Evolutionary conservation across 371 early-diverging fungal genomes (phyloP), one percentile per base, ranked within the genome.

Genomic region (Mortierella sp.): DNA sequence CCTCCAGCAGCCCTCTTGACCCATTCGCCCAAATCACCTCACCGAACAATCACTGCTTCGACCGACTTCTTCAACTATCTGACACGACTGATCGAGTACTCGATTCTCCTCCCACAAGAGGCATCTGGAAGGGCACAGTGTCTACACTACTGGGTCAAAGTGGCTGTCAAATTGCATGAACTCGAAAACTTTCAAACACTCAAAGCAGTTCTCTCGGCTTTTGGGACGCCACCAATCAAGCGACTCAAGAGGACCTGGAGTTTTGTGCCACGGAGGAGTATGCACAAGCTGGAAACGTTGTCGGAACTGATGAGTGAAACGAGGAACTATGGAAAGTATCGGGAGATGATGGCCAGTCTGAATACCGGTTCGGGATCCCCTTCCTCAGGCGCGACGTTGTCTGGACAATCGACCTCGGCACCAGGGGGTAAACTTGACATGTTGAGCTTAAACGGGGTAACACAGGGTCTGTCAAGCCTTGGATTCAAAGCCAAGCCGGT

Each of bases 41-140:
- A 90, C 48, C 83, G 86, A 37, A 84, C 86, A 16, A 85, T 94
- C 24, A 89, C 88, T n/a, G 90, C 91, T 12, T 89, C 88, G 2
- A 88, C 93, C 17, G 93, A 92, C 61, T 91, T 92, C 69, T 94
- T 94, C 84, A 94, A 94, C 57, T 93, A 91, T 63, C 65, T 92
- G 25, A 91, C 93, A 9, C 84, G 94, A 9, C 63, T 88, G 57
- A 87, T 94, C 44, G 94, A 94, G 69, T 85, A 85, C 58, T 85
- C 91, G 5, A 84, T 94, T 45, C 71, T 94, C 29, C 78, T 87
- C 44, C 88, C 88, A 1, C 78, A 83, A 43, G 86, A 85, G 37
- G 85, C 90, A 1, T 81, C 87, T 0, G 83, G 82, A 8, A 84
- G 94, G 1, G 91, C 91, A 0, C 85, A 85, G 53, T 80, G 82